A percentile compares a stretch with the other conserved stretches of the same genome.
Evolutionary conservation across 2,329 filamentous ascomycete species (phyloP).

Genomic region (Leptographium flavum): DNA sequence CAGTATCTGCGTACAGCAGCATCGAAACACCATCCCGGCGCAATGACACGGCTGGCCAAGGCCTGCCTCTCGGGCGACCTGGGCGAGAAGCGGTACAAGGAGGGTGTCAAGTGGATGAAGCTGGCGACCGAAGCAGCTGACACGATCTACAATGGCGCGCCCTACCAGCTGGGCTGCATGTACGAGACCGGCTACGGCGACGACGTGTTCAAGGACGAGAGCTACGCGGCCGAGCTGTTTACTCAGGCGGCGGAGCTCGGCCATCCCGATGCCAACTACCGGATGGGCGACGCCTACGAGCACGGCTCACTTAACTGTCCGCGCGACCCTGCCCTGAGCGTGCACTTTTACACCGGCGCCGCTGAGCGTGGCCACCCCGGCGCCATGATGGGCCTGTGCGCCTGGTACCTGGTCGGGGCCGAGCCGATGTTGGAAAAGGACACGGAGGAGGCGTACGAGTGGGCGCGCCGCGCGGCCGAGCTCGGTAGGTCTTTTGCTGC

Average conservation of each 20-base stretch:
- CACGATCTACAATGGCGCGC: constrained; percentile 78
- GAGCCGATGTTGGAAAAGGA: constrained; percentile 87
- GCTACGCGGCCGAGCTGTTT: constrained; percentile 84
- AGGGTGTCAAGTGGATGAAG: constrained; percentile 94
- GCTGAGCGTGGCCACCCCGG: constrained; percentile 70
- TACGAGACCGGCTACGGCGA: constrained; percentile 92
- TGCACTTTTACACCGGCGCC: constrained; percentile 93
- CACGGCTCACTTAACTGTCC: constrained; percentile 80
- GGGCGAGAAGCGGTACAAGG: constrained; percentile 72
- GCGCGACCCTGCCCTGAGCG: constrained; percentile 78
- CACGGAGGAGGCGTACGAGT: constrained; percentile 91
- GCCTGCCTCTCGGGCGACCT: constrained; percentile 84
- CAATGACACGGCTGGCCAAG: constrained; percentile 81
- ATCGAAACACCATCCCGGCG: constrained; percentile 87
- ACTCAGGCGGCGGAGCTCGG: constrained; percentile 89
- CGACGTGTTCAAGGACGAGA: constrained; percentile 81
- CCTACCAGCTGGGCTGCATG: constrained; percentile 76
- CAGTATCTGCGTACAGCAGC: constrained; percentile 86
- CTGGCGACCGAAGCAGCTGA: constrained; percentile 83
- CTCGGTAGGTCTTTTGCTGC: constrained; percentile 41
- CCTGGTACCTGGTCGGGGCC: constrained; percentile 96
- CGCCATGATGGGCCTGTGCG: constrained; percentile 96
- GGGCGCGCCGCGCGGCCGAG: constrained; percentile 78
- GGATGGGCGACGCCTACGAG: constrained; percentile 94
- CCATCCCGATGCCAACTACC: constrained; percentile 71